These are phyloP conservation scores for Pichia sp. DNA, from an alignment of 1,139 yeast genomes.

Conservation along the genomic window DNA sequence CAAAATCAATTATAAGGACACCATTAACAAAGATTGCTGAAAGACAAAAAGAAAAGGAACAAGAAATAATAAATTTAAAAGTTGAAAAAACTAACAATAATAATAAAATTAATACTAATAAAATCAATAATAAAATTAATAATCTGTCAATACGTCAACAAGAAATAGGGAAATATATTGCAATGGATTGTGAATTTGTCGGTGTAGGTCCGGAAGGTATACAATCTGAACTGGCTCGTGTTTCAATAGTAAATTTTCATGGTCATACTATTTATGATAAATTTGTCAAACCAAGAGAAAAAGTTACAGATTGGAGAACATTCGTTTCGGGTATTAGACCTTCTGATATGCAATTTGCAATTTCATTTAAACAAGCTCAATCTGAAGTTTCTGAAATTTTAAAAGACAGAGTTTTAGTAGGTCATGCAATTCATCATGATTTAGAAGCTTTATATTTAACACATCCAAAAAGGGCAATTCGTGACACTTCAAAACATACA, in stretches of 20 bases:
- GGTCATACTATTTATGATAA: conserved; percentile 68
- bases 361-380: conserved; percentile 63
- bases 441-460: conserved; percentile 58
- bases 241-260: conserved; percentile 76
- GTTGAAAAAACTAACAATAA: conserved; percentile 4
- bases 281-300: conserved; percentile 68
- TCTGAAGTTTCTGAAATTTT: conserved; percentile 44
- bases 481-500: conserved; percentile 69
- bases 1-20: conserved; percentile 17
- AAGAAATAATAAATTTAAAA: neutral
- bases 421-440: conserved; percentile 84
- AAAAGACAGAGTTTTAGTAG: conserved; percentile 56
- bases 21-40: conserved; percentile 8
- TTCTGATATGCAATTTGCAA: conserved; percentile 58
- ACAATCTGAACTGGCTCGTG: conserved; percentile 74
- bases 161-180: conserved; percentile 64
- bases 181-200: conserved; percentile 92
- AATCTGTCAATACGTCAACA: conserved; percentile 1
- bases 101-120: conserved; percentile 1
- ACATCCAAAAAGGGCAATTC: conserved; percentile 56
- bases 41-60: neutral
- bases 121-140: neutral
- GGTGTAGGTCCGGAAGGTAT: conserved; percentile 76
- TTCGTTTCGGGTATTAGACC: conserved; percentile 90
- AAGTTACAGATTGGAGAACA: conserved; percentile 87